Percentiles rank a stretch among this genome's conserved stretches.
phyloP scores from a whole-genome alignment of 495 filamentous ascomycete species.

The Durotheca rogersii region DNA sequence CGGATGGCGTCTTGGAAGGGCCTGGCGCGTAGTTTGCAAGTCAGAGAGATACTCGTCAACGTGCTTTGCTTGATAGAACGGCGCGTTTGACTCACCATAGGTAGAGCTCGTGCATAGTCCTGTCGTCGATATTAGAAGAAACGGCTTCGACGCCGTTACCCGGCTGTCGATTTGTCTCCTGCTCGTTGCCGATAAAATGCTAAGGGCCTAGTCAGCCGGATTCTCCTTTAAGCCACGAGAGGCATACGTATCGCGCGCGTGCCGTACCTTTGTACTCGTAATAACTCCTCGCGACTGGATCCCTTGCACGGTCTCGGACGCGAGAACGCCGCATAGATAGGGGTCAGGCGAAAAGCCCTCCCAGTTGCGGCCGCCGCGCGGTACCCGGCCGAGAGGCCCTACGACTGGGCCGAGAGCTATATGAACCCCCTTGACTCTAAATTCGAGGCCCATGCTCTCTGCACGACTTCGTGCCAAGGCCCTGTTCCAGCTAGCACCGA shows the following conservation, averaged over 20 bases:
- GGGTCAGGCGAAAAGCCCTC: conserved; percentile 52
- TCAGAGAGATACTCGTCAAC: no score
- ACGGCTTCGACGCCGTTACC: conserved; percentile 46
- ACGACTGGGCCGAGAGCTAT: conserved; percentile 67
- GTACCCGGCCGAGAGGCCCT: conserved; percentile 53
- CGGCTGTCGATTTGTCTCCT: conserved; percentile 61
- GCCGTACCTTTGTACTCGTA: conserved; percentile 51
- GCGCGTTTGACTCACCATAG: conserved; percentile 57
- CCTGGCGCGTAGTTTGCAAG: conserved; percentile 27
- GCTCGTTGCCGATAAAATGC: conserved; percentile 65
- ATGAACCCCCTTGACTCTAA: conserved; percentile 62
- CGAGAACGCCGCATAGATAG: conserved; percentile 48
- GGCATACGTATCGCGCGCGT: not conserved
- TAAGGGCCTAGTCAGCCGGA: conserved; percentile 11
- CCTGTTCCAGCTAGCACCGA: conserved; percentile 59
- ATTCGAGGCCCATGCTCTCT: conserved; percentile 56
- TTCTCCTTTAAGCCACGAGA: conserved; percentile 33
- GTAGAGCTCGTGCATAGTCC: conserved; percentile 69
- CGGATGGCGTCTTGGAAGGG: conserved; percentile 65
- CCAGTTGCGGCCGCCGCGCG: conserved; percentile 56
- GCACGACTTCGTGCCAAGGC: conserved; percentile 49
- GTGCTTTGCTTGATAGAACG: no score
- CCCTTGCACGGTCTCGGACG: conserved; percentile 46
- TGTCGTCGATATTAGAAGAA: conserved; percentile 63
- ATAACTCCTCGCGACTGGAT: conserved; percentile 56